A percentile compares a stretch with the other conserved stretches of the same genome.
Evolutionary conservation across 768 basidiomycete genomes (phyloP).

Genomic region (Leccinum rimulosum): DNA sequence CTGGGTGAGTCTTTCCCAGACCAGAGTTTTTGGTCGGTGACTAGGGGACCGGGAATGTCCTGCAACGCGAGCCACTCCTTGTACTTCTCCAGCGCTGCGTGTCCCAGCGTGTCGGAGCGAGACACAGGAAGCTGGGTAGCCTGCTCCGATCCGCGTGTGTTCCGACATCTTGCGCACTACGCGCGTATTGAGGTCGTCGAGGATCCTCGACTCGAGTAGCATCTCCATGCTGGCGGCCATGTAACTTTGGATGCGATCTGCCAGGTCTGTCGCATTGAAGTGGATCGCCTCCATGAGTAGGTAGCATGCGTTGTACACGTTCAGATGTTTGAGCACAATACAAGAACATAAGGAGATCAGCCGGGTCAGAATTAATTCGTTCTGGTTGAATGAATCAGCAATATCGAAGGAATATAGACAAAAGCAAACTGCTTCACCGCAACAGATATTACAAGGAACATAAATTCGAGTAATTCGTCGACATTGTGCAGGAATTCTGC

Average conservation of each 20-base stretch:
- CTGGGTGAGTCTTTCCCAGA: conserved; percentile 27
- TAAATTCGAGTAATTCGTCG: conserved; percentile 80
- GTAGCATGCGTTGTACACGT: conserved; percentile 73
- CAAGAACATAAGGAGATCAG: conserved; percentile 81
- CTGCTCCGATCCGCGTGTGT: conserved; percentile 58
- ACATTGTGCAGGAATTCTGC: conserved; percentile 60
- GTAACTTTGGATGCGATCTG: conserved; percentile 71
- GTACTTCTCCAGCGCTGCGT: conserved; percentile 56
- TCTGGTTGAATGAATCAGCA: conserved; percentile 41
- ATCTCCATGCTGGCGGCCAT: conserved; percentile 84
- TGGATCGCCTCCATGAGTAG: conserved; percentile 80
- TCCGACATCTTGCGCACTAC: conserved; percentile 66
- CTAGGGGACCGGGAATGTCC: conserved; percentile 62
- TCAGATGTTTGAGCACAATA: conserved; percentile 64
- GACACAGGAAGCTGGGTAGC: conserved; percentile 62
- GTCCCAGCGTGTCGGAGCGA: conserved; percentile 51
- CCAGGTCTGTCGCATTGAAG: conserved; percentile 68
- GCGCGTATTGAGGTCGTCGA: conserved; percentile 69
- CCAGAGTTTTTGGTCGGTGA: conserved; percentile 30
- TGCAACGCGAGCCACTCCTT: conserved; percentile 68
- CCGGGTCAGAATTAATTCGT: conserved; percentile 84
- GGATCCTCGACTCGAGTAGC: conserved; percentile 73
- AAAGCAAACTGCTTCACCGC: conserved; percentile 51
- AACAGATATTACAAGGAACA: conserved; percentile 82
- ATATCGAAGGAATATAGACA: too few relatives aligned